Evolutionary conservation across 2,329 filamentous ascomycete species (phyloP).

Genomic region (Phialophora chinensis): DNA sequence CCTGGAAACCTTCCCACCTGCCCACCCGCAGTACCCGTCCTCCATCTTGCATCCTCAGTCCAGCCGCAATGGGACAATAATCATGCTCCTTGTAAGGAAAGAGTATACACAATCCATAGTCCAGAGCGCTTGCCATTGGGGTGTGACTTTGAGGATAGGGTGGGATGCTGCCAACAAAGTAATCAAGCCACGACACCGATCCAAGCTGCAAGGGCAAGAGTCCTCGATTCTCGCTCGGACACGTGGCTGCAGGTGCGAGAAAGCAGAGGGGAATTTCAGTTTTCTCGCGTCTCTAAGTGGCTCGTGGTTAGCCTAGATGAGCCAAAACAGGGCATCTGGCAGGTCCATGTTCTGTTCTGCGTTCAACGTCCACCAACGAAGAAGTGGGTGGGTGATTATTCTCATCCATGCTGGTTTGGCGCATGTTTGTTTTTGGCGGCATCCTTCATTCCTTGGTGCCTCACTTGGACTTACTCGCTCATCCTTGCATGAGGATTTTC

Average conservation of each 20-base stretch:
- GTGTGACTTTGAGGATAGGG: neutral
- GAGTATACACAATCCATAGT: neutral
- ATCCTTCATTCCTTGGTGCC: neutral
- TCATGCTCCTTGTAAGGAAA: neutral
- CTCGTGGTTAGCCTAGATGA: neutral
- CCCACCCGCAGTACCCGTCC: neutral
- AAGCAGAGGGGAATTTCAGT: neutral
- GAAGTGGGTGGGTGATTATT: neutral
- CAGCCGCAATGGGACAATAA: neutral
- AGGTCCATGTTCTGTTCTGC: neutral
- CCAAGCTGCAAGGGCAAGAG: slow-evolving; percentile 22
- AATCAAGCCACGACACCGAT: slow-evolving; percentile 15
- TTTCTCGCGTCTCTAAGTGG: neutral
- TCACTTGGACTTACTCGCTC: neutral
- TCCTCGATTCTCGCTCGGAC: slow-evolving; percentile 27
- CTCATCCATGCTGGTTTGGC: neutral
- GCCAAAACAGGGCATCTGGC: neutral
- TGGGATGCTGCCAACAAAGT: neutral
- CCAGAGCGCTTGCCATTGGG: neutral
- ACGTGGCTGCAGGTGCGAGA: slow-evolving; percentile 23
- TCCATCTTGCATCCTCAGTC: neutral
- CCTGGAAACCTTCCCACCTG: neutral
- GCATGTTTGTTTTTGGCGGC: neutral
- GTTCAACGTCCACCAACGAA: neutral
- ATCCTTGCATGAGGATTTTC: neutral